Evolutionary conservation across 2,329 filamentous ascomycete genomes (phyloP).

Genomic region (Zymoseptoria tritici): DNA sequence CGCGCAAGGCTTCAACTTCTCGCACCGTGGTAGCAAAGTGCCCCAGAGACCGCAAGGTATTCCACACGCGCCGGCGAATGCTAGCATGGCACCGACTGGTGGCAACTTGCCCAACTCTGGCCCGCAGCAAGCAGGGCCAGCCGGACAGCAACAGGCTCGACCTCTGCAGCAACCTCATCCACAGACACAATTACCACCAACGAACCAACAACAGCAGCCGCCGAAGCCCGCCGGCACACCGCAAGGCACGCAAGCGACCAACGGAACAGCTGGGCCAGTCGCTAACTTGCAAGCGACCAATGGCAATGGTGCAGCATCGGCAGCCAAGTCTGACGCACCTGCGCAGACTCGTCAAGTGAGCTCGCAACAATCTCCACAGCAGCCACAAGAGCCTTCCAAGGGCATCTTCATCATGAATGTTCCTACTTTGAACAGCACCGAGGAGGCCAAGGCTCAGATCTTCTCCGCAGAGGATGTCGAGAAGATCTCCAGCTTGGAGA

Average conservation of each 20-base stretch:
- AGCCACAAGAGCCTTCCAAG: constrained; percentile 48
- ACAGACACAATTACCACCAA: constrained; percentile 17
- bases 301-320: constrained; percentile 37
- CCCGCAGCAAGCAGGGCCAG: constrained; percentile 27
- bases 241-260: constrained; percentile 20
- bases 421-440: constrained; percentile 53
- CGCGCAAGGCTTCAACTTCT: constrained; percentile 98
- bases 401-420: constrained; percentile 72
- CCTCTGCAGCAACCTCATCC: constrained; percentile 26
- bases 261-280: constrained; percentile 22
- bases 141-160: constrained; percentile 31
- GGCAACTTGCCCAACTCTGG: constrained; percentile 34
- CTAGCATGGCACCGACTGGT: constrained; percentile 31
- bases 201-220: constrained; percentile 20
- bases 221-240: constrained; percentile 17
- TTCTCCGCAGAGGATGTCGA: constrained; percentile 75
- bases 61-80: constrained; percentile 32
- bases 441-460: constrained; percentile 66
- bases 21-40: constrained; percentile 78
- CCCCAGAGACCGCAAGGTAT: constrained; percentile 33
- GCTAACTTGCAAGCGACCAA: constrained; percentile 38
- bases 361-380: constrained; percentile 18
- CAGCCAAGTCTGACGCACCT: constrained; percentile 43
- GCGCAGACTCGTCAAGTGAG: constrained; percentile 33
- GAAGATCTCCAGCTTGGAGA: constrained; percentile 64